Evolutionary conservation across 129 eudicot species (phyloP).

Genomic region (Centrapalus pauciflorus): DNA sequence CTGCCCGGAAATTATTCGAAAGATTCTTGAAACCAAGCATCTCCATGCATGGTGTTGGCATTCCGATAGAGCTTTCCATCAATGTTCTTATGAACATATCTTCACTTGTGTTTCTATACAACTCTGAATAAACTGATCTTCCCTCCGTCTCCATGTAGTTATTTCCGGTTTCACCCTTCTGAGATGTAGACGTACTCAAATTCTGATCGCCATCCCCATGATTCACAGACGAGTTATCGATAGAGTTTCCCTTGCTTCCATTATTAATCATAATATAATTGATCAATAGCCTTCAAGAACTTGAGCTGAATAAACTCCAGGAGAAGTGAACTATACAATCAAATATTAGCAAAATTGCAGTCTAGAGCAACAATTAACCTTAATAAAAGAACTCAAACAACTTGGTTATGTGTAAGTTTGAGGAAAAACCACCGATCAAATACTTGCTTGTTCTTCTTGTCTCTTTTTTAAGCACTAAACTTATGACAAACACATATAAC

Average conservation of each 20-base stretch:
- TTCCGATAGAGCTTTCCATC: constrained; percentile 64
- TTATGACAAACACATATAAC: constrained; percentile 17
- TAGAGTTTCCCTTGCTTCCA: constrained; percentile 21
- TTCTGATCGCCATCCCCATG: constrained; percentile 22
- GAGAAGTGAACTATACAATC: neutral
- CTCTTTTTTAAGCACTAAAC: constrained; percentile 17
- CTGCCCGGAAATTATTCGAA: constrained; percentile 46
- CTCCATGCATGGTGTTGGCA: constrained; percentile 68
- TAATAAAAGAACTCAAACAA: neutral
- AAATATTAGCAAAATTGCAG: constrained; percentile 6
- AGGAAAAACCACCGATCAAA: neutral
- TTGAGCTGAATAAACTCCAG: neutral
- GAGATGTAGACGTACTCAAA: constrained; percentile 26
- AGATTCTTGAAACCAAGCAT: constrained; percentile 66
- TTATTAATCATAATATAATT: constrained; percentile 27
- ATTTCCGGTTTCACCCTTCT: constrained; percentile 31
- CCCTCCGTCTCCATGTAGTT: constrained; percentile 56
- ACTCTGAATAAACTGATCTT: constrained; percentile 51
- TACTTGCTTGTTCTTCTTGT: constrained; percentile 8
- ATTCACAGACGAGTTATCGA: constrained; percentile 24
- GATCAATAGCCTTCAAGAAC: neutral
- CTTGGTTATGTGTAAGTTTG: neutral
- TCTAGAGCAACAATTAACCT: neutral
- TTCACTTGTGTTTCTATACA: constrained; percentile 64
- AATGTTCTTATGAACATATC: constrained; percentile 58